Evolutionary conservation across 2,329 filamentous ascomycete species (phyloP), one percentile per base, ranked within the genome.

Genomic region (Talaromyces sp.): DNA sequence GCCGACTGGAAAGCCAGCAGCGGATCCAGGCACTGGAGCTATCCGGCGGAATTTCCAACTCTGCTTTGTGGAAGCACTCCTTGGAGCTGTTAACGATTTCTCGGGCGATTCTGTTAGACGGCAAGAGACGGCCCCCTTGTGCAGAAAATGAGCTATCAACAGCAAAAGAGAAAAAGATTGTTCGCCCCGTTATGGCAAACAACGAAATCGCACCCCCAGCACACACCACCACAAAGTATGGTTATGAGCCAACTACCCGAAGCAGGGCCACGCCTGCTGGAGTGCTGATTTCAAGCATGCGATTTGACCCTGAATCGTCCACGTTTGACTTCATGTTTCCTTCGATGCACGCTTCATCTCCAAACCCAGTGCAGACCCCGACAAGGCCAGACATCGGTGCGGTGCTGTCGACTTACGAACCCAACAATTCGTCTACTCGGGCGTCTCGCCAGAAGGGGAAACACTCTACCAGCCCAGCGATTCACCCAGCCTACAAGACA

Each of bases 61-160:
- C 64, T n/a, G 66, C 70, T 1, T 63, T 74, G 32, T 73, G 69
- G 69, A 62, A 61, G 41, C 62, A 63, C 35, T 66, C 72, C 0
- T 55, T 74, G 55, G 65, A 62, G 48, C 71, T 72, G 66, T 66
- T 72, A 65, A 57, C 65, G 0, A 48, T 68, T 8, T 64, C 68
- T 8, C 69, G 72, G 4, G 65, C 67, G 7, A 53, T 74, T n/a
- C 60, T 74, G 11, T 56, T 73, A n/a, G 68, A 72, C n/a, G 67
- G 69, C 29, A 59, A 61, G 14, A 63, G 70, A 54, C 68, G 65
- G 21, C 55, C 41, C 1, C 26, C 17, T 11, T 43, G 51, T 19
- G 55, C 17, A 21, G 59, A 61, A 19, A 51, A 57, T 19, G 41
- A 55, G n/a, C 27, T 61, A 43, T 26, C 9, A 3, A 12, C 52